Evolutionary conservation across 2,329 filamentous ascomycete genomes (phyloP).

Genomic region (Pseudocercospora musae): DNA sequence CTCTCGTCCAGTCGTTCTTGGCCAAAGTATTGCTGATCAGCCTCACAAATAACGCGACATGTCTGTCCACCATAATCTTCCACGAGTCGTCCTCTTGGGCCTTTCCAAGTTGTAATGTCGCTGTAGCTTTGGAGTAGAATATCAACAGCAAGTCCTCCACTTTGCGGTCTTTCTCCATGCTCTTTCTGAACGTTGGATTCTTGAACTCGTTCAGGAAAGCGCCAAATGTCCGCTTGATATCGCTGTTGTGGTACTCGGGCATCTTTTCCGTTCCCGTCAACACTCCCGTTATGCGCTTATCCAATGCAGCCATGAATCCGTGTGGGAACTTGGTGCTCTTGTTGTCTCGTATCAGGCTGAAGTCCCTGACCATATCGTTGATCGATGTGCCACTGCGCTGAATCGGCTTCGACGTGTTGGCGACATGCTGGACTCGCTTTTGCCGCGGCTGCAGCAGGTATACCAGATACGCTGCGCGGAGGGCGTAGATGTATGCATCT

Average conservation of each 20-base stretch:
- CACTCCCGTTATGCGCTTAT: slow-evolving; percentile 77
- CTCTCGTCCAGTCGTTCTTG: slow-evolving; percentile 79
- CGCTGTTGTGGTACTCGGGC: slow-evolving; percentile 85
- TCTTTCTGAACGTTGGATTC: slow-evolving; percentile 80
- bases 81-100: slow-evolving; percentile 77
- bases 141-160: slow-evolving; percentile 92
- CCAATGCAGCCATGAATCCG: slow-evolving; percentile 66
- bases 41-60: slow-evolving; percentile 90
- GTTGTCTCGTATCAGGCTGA: slow-evolving; percentile 63
- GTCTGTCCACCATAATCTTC: slow-evolving; percentile 88
- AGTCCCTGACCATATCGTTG: slow-evolving; percentile 84
- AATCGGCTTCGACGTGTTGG: slow-evolving; percentile 54
- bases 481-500: slow-evolving; percentile 86
- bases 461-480: slow-evolving; percentile 85
- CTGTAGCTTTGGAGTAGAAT: slow-evolving; percentile 92
- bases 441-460: slow-evolving; percentile 89
- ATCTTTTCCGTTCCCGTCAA: slow-evolving; percentile 77
- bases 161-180: slow-evolving; percentile 88
- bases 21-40: slow-evolving; percentile 76
- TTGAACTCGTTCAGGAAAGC: slow-evolving; percentile 93
- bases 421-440: slow-evolving; percentile 83
- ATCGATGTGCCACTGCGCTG: slow-evolving; percentile 71
- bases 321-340: slow-evolving; percentile 70
- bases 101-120: slow-evolving; percentile 79
- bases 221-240: slow-evolving; percentile 89